A percentile compares a stretch with the other conserved stretches of the same genome.
phyloP scores from a whole-genome alignment of 352 stramenopile genomes.

The Achlya hypogyna region DNA sequence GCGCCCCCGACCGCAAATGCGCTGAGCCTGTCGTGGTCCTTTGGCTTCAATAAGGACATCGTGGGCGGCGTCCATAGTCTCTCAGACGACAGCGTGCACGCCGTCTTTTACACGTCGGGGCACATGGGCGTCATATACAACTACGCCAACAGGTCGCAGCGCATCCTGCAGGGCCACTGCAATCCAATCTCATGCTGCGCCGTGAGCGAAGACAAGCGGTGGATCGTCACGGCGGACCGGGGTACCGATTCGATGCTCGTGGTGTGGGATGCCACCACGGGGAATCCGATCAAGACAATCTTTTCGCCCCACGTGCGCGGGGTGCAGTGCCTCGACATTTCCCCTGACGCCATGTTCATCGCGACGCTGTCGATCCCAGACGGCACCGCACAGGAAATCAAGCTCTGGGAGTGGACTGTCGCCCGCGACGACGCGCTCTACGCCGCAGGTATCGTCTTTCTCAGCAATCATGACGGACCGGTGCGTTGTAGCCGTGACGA shows the following conservation, averaged over 20 bases:
- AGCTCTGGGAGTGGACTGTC: constrained; percentile 83
- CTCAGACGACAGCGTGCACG: constrained; percentile 47
- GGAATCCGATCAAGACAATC: constrained; percentile 86
- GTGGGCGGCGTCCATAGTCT: constrained; percentile 83
- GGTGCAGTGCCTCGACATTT: constrained; percentile 84
- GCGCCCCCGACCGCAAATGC: too few species aligned
- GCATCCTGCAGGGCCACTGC: constrained; percentile 86
- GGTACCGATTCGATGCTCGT: constrained; percentile 87
- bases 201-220: constrained; percentile 88
- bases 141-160: constrained; percentile 77
- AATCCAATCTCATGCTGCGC: constrained; percentile 84
- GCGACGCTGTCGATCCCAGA: constrained; percentile 60
- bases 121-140: constrained; percentile 92
- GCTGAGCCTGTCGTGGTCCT: constrained; percentile 72
- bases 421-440: constrained; percentile 26
- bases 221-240: constrained; percentile 86
- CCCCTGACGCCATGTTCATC: constrained; percentile 80
- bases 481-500: constrained; percentile 33
- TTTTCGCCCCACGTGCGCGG: constrained; percentile 74
- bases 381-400: constrained; percentile 63
- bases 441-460: neutral
- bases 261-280: constrained; percentile 80
- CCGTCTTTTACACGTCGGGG: constrained; percentile 85
- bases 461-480: constrained; percentile 28
- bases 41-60: constrained; percentile 89